Evolutionary conservation across 176 grass and related monocot genomes (phyloP), one percentile per base, ranked within the genome.

Genomic region (Eragrostis curvula): DNA sequence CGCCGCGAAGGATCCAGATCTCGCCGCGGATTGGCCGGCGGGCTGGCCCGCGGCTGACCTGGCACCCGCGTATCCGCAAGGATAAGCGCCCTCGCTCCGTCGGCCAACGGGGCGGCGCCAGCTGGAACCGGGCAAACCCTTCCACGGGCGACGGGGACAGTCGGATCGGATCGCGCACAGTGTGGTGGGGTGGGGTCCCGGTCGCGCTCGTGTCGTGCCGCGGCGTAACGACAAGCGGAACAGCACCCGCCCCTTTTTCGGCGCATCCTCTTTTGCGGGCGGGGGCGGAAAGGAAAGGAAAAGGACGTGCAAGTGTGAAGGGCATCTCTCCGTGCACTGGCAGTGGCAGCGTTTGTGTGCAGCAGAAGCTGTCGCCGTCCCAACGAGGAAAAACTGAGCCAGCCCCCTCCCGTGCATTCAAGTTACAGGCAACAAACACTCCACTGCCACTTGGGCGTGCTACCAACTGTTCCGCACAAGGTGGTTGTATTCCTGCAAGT

Each of bases 1-100:
- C 18, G 8, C 21, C 48, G 16, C 0, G 81, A 85, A 75, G 77
- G 63, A 81, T 82, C 71, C 13, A 78, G 82, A 85, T 71, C 78
- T 71, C 65, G 42, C 47, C 5, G 13, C 46, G 25, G 36, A 89
- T 85, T 25, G 8, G 24, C 51, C 51, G 0, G 21, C 42, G 18
- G 14, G 15, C 3, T 23, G n/a, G 25, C 18, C 18, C 17, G 15
- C 9, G 1, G 83, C 65, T 89, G 78, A 82, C 78, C 3, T 89
- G 88, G 57, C 87, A 18, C 8, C 20, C 20, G 9, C 47, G 28
- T 73, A 81, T 89, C 83, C 56, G 6, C 71, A 12, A 41, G 78
- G 83, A 89, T 89, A 82, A 74, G 77, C 9, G 48, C 12, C 16
- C 42, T 74, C 14, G 28, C 0, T 1, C 0, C 0, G 0, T 0